Evolutionary conservation across 2,329 filamentous ascomycete genomes (phyloP), one percentile per base, ranked within the genome.

Genomic region (Xylaria sp.): DNA sequence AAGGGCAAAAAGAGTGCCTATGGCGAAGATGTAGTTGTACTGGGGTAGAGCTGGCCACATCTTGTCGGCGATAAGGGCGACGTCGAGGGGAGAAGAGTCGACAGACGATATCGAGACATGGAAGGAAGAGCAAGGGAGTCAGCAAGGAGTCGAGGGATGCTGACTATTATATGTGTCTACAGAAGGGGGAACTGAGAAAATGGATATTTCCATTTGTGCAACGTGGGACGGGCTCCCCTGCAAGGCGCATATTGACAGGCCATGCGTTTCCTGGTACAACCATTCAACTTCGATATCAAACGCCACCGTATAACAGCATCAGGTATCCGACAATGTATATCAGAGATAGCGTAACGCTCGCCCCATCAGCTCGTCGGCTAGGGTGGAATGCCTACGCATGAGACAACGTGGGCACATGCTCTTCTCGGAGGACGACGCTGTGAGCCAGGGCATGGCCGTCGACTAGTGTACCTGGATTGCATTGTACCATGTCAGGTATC

Each of bases 1-100:
- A 80, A 93, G 81, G 82, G 91, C 91, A 85, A 93, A 93, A 76
- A 90, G 82, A 31, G 90, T 93, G 88, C 91, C 91, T 74, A 93
- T 90, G 83, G 84, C 91, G 79, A 93, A 93, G 77, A 93, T 80
- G 80, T 93, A 93, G 75, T 86, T 88, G 80, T 91, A 92, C 75
- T 89, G 79, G 76, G 87, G 79, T 75, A 91, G 85, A 76, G 69
- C 70, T n/a, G 70, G 70, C 70, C 70, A 72, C 70, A 71, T 71
- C 59, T 71, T 72, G 69, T 65, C 57, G 58, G 46, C 51, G 39
- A 31, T 56, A 18, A 46, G 41, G 20, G 31, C 18, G 31, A 46
- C 25, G 52, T 23, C 65, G 54, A 60, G 31, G 62, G 61, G 48
- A 20, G 39, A n/a, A 64, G 63, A 37, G 63, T 66, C 58, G 56